phyloP scores from a whole-genome alignment of 176 grass and related monocot species.

The Oryza nivara region DNA sequence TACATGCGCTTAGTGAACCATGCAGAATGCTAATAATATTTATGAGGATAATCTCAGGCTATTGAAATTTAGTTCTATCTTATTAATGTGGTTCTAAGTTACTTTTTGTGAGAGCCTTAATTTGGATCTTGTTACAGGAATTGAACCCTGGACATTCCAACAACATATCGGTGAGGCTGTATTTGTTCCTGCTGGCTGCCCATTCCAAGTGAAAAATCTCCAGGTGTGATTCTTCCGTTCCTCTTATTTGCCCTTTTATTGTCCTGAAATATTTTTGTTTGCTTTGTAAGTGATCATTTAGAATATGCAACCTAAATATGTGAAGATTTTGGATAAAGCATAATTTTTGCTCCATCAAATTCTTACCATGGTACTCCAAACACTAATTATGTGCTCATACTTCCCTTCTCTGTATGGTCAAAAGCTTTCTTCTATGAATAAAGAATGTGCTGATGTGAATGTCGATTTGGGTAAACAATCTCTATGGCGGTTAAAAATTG shows the following conservation, averaged over 20 bases:
- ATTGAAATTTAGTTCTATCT: slow-evolving; percentile 16
- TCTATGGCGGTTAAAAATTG: background rate
- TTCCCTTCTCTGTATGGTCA: slow-evolving; percentile 4
- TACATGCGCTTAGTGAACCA: slow-evolving; percentile 17
- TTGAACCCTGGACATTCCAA: slow-evolving; percentile 73
- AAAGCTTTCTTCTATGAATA: slow-evolving; percentile 11
- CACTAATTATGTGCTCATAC: background rate
- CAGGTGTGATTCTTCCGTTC: slow-evolving; percentile 52
- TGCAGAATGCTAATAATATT: slow-evolving; percentile 17
- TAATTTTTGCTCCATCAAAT: background rate
- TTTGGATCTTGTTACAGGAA: slow-evolving; percentile 62
- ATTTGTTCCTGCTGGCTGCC: slow-evolving; percentile 93
- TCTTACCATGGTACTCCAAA: background rate
- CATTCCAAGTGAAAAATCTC: slow-evolving; percentile 94
- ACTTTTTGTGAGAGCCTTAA: slow-evolving; percentile 1
- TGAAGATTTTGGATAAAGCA: slow-evolving; percentile 2
- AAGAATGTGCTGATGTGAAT: background rate
- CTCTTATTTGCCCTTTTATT: slow-evolving; percentile 28
- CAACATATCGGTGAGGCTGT: slow-evolving; percentile 90
- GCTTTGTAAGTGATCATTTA: slow-evolving; percentile 16
- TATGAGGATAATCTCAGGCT: background rate
- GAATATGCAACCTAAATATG: background rate
- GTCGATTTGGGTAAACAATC: background rate
- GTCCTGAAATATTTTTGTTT: slow-evolving; percentile 13
- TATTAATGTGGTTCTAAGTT: slow-evolving; percentile 21